phyloP scores from a whole-genome alignment of 1,284 basidiomycete species.

The Ganoderma meredithae region DNA sequence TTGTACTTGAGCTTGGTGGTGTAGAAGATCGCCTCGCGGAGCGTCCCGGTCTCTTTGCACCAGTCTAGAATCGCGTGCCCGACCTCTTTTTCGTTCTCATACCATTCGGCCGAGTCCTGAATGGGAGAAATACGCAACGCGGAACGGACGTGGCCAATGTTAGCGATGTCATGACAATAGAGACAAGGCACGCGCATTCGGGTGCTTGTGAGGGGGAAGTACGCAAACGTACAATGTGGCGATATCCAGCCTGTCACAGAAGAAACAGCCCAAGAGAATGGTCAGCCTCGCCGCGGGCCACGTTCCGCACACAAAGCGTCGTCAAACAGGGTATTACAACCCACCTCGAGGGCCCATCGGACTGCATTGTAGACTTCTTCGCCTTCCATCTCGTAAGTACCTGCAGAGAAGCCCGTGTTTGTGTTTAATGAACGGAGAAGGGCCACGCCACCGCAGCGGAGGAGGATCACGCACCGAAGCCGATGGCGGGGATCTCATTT shows the following conservation, averaged over 20 bases:
- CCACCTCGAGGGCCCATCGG: conserved; percentile 67
- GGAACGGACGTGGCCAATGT: conserved; percentile 10
- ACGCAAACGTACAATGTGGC: conserved; percentile 60
- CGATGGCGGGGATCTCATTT: conserved; percentile 66
- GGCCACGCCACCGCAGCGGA: neutral
- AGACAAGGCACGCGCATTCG: neutral
- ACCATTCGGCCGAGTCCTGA: conserved; percentile 69
- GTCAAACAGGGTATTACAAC: conserved; percentile 29
- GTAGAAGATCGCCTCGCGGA: conserved; percentile 68
- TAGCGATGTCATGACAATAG: neutral
- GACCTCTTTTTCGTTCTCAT: conserved; percentile 72
- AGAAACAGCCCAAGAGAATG: neutral
- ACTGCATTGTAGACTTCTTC: conserved; percentile 63
- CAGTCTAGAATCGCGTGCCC: conserved; percentile 69
- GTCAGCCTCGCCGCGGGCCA: neutral
- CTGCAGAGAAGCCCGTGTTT: conserved; percentile 40
- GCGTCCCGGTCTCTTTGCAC: conserved; percentile 51
- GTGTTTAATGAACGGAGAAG: conserved; percentile 4
- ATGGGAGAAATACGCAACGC: neutral
- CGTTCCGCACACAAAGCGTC: conserved; percentile 1
- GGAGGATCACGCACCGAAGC: conserved; percentile 56
- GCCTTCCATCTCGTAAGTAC: conserved; percentile 74
- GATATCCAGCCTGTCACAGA: conserved; percentile 63
- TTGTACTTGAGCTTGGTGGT: conserved; percentile 76
- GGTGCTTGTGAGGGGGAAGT: neutral